Conservation (phyloP, 2,329 filamentous ascomycete genomes). For the Colletotrichum cordylinicola region DNA sequence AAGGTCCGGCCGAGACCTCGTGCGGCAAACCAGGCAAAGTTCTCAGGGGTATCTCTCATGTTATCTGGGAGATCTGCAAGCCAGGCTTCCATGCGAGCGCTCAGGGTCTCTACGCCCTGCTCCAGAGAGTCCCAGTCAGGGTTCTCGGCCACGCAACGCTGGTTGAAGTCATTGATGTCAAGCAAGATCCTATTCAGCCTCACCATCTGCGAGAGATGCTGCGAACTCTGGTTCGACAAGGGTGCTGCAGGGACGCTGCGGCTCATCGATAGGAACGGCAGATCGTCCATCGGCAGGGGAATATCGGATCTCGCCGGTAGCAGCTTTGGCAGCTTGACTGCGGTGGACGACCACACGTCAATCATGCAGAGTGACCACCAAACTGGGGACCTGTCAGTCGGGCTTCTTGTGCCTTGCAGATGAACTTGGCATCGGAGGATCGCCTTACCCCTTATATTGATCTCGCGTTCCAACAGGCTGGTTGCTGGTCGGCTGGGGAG, state of each 20-base stretch:
- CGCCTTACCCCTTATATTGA: constrained; percentile 33
- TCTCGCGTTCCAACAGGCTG: constrained; percentile 35
- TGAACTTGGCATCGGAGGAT: neutral
- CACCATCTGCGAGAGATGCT: constrained; percentile 34
- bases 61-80: constrained; percentile 35
- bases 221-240: constrained; percentile 22
- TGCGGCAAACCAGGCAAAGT: constrained; percentile 38
- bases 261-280: constrained; percentile 32
- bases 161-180: constrained; percentile 45
- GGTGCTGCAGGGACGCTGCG: neutral
- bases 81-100: constrained; percentile 39
- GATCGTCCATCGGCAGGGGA: constrained; percentile 41
- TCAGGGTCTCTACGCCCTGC: constrained; percentile 32
- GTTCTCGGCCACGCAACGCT: constrained; percentile 31
- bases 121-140: constrained; percentile 33
- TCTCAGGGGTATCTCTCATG: constrained; percentile 42
- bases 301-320: constrained; percentile 26
- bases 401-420: constrained; percentile 10
- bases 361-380: constrained; percentile 29
- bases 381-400: constrained; percentile 18
- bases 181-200: constrained; percentile 37
- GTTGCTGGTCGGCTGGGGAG: constrained; percentile 33
- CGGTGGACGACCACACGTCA: constrained; percentile 28
- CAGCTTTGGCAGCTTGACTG: constrained; percentile 27
- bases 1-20: constrained; percentile 47